Conservation (phyloP, 2,329 filamentous ascomycete genomes). For the Rutstroemia sydowiana region DNA sequence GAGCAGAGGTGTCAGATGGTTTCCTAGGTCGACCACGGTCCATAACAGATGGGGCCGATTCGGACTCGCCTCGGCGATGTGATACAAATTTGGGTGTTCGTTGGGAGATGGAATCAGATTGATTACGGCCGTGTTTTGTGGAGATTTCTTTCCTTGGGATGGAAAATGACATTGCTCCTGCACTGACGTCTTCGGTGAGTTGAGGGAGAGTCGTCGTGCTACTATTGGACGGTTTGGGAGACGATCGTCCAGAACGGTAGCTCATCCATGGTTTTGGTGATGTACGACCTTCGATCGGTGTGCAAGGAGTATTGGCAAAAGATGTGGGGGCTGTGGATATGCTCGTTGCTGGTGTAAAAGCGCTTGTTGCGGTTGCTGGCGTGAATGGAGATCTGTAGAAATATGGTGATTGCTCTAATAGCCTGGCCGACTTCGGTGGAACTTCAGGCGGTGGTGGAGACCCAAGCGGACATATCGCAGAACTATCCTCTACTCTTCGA, state of each 20-base stretch:
- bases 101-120: slow-evolving; percentile 12
- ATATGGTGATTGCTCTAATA: slow-evolving; percentile 37
- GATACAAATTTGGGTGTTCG: slow-evolving; percentile 15
- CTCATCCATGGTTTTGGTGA: slow-evolving; percentile 21
- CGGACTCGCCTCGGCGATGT: slow-evolving; percentile 49
- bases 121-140: slow-evolving; percentile 17
- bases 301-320: slow-evolving; percentile 15
- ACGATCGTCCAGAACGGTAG: slow-evolving; percentile 1
- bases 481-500: slow-evolving; percentile 15
- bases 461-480: slow-evolving; percentile 36
- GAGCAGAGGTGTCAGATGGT: slow-evolving; percentile 37
- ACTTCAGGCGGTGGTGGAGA: slow-evolving; percentile 36
- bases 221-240: slow-evolving; percentile 3
- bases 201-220: not conserved
- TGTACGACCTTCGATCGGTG: slow-evolving; percentile 16
- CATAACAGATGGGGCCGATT: slow-evolving; percentile 49
- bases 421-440: slow-evolving; percentile 34
- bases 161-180: not conserved
- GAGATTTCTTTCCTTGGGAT: slow-evolving; percentile 3
- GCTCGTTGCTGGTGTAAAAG: slow-evolving; percentile 18
- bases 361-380: slow-evolving; percentile 17
- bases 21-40: slow-evolving; percentile 55
- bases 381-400: slow-evolving; percentile 36
- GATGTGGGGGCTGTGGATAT: slow-evolving; percentile 22
- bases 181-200: not conserved